phyloP scores from a whole-genome alignment of 192 early-diverging fungal genomes.

The Coemansia sp. region DNA sequence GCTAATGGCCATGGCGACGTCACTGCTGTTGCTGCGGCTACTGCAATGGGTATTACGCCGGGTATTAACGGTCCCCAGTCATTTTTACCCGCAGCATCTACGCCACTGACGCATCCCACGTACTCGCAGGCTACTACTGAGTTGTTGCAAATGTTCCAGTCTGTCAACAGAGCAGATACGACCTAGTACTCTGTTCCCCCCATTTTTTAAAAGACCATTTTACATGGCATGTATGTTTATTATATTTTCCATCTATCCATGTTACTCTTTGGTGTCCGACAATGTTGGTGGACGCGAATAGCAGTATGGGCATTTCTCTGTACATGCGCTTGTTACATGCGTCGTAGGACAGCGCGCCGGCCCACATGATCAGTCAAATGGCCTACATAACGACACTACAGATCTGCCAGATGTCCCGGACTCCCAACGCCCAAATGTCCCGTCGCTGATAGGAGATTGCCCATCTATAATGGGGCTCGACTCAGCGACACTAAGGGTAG shows the following conservation, averaged over 20 bases:
- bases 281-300: neutral
- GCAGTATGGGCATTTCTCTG: neutral
- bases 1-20: slow-evolving; percentile 42
- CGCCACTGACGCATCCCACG: neutral
- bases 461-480: too few relatives aligned
- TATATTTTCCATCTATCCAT: neutral
- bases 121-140: slow-evolving; percentile 33
- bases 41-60: slow-evolving; percentile 53
- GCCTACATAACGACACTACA: too few relatives aligned
- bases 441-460: too few relatives aligned
- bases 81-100: slow-evolving; percentile 18
- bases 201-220: neutral
- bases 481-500: too few relatives aligned
- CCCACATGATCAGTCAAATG: too few relatives aligned
- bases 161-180: slow-evolving; percentile 19
- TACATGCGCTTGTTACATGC: too few relatives aligned
- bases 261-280: too few relatives aligned
- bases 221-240: neutral
- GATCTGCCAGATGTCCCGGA: too few relatives aligned
- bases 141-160: slow-evolving; percentile 46
- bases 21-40: slow-evolving; percentile 31
- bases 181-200: too few relatives aligned
- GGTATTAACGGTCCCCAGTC: slow-evolving; percentile 37
- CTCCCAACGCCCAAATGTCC: too few relatives aligned
- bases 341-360: too few relatives aligned